Conservation (phyloP, 441 rosid species). For the Caryocar brasiliense region DNA sequence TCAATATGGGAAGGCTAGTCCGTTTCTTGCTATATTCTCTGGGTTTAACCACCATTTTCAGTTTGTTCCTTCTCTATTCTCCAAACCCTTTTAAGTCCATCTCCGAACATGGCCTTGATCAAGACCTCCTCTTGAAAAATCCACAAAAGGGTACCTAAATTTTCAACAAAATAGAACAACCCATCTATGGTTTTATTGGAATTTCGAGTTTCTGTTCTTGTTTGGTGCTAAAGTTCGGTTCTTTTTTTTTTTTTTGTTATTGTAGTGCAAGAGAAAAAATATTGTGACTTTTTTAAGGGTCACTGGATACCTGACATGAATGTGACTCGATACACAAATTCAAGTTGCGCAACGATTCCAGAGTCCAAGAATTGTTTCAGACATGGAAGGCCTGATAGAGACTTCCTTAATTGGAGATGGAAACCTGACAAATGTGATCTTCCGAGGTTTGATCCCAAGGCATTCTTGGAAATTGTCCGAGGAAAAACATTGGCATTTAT, state of each 20-base stretch:
- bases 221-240: too few species aligned
- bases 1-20: constrained; percentile 15
- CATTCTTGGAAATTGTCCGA: constrained; percentile 40
- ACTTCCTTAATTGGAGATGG: constrained; percentile 82
- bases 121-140: constrained; percentile 8
- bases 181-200: not conserved
- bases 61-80: constrained; percentile 32
- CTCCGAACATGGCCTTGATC: constrained; percentile 9
- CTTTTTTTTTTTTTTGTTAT: not conserved
- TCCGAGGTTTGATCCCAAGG: constrained; percentile 49
- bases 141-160: constrained; percentile 20
- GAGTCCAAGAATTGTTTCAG: constrained; percentile 58
- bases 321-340: constrained; percentile 50
- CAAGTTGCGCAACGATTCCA: constrained; percentile 57
- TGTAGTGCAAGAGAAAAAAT: constrained; percentile 20
- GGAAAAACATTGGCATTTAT: constrained; percentile 71
- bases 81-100: constrained; percentile 30
- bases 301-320: constrained; percentile 54
- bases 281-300: constrained; percentile 58
- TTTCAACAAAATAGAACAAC: too few species aligned
- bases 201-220: not conserved
- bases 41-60: constrained; percentile 29
- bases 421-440: constrained; percentile 69
- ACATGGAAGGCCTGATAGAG: constrained; percentile 55
- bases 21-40: constrained; percentile 34